These are phyloP conservation scores for Hypoxylon cercidicola DNA, from an alignment of 495 filamentous ascomycete species.

Conservation along the genomic window DNA sequence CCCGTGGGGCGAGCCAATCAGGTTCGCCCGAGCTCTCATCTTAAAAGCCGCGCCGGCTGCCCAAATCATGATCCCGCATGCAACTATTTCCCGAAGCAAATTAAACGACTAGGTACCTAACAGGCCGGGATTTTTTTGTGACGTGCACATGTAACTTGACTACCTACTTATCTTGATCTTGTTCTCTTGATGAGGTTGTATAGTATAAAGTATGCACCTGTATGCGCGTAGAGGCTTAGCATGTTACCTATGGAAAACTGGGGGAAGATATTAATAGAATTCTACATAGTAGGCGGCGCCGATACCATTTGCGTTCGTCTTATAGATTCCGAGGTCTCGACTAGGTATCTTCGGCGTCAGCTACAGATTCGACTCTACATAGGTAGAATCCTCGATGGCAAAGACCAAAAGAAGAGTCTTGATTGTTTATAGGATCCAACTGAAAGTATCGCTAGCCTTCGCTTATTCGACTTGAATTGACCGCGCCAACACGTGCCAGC, in stretches of 20 bases:
- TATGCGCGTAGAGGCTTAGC: conserved; percentile 13
- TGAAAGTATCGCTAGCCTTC: conserved; percentile 9
- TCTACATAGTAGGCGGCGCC: conserved; percentile 10
- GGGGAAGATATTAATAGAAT: conserved; percentile 30
- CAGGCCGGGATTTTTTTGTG: conserved; percentile 9
- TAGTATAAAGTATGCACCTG: too few relatives aligned
- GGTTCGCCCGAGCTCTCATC: not conserved
- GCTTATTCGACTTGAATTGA: conserved; percentile 3
- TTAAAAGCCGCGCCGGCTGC: conserved; percentile 4
- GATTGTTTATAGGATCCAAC: conserved; percentile 7
- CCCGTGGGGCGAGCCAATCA: conserved; percentile 14
- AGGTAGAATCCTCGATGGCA: not conserved
- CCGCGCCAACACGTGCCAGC: conserved; percentile 26
- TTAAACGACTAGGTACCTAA: conserved; percentile 8
- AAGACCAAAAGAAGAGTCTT: conserved; percentile 2
- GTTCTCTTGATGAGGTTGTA: too few relatives aligned
- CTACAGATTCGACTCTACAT: not conserved
- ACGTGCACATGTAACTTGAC: conserved; percentile 20
- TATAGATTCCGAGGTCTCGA: not conserved
- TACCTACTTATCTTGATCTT: too few relatives aligned
- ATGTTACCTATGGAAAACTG: conserved; percentile 4
- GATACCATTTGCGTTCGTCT: conserved; percentile 15
- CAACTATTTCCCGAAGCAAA: conserved; percentile 21
- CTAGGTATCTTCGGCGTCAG: not conserved
- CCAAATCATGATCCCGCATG: conserved; percentile 20